These are phyloP conservation scores for Hibiscus tridactylites DNA, from an alignment of 345 rosid genomes.

Conservation along the genomic window DNA sequence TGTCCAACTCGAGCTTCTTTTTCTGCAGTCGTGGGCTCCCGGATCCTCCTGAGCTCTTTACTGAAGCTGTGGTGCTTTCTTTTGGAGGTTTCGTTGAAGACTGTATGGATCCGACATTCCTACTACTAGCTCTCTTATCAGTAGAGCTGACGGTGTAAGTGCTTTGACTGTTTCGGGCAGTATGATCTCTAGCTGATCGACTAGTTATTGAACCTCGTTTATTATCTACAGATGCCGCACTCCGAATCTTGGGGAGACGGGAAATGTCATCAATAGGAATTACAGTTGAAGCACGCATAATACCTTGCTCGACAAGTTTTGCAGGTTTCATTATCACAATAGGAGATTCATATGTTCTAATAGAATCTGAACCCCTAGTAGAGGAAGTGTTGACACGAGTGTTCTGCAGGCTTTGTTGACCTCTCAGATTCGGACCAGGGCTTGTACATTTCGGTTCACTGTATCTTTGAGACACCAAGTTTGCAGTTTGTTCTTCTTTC, in stretches of 20 bases:
- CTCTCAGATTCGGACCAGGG: slow-evolving; percentile 29
- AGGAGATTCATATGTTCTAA: slow-evolving; percentile 60
- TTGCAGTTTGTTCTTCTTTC: slow-evolving; percentile 54
- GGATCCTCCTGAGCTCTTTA: slow-evolving; percentile 36
- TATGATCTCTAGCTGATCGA: slow-evolving; percentile 32
- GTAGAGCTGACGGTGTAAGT: slow-evolving; percentile 29
- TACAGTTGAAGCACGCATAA: slow-evolving; percentile 32
- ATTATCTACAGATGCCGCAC: slow-evolving; percentile 27
- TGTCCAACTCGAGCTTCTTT: slow-evolving; percentile 62
- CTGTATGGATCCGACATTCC: slow-evolving; percentile 26
- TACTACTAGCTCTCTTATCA: slow-evolving; percentile 45
- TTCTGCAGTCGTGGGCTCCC: slow-evolving; percentile 76
- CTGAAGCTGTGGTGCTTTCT: slow-evolving; percentile 25
- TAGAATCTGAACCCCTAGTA: slow-evolving; percentile 29
- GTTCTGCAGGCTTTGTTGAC: slow-evolving; percentile 20
- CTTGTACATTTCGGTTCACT: slow-evolving; percentile 30
- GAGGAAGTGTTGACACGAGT: slow-evolving; percentile 25
- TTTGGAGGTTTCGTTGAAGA: slow-evolving; percentile 44
- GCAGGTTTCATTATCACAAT: slow-evolving; percentile 96
- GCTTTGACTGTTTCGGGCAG: slow-evolving; percentile 33
- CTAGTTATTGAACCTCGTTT: slow-evolving; percentile 30
- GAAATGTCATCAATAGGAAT: slow-evolving; percentile 33
- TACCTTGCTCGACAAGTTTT: slow-evolving; percentile 59
- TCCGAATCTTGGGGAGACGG: slow-evolving; percentile 32
- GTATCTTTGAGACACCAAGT: slow-evolving; percentile 30